Conservation (phyloP, 768 basidiomycete species). For the Podaxis mareebaensis region DNA sequence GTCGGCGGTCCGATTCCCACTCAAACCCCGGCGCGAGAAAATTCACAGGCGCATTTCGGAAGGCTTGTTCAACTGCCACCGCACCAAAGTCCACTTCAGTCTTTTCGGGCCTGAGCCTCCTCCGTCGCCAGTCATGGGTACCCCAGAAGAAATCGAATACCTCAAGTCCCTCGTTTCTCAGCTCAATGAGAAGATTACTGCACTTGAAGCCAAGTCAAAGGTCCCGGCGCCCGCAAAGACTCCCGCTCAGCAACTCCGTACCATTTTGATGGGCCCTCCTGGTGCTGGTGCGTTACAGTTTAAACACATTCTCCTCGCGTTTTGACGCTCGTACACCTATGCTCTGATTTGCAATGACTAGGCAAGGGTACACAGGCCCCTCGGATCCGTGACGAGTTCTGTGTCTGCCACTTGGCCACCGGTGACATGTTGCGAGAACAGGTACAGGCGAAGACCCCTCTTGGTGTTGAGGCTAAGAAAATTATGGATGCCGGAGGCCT, state of each 20-base stretch:
- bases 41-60: slow-evolving; percentile 14
- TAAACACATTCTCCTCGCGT: background rate
- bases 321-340: background rate
- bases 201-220: slow-evolving; percentile 74
- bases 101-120: slow-evolving; percentile 14
- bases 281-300: slow-evolving; percentile 76
- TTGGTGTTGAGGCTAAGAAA: slow-evolving; percentile 93
- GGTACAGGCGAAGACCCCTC: slow-evolving; percentile 80
- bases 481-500: slow-evolving; percentile 97
- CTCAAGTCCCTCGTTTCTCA: slow-evolving; percentile 91
- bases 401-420: slow-evolving; percentile 97
- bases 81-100: slow-evolving; percentile 12
- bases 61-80: slow-evolving; percentile 3
- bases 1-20: slow-evolving; percentile 1
- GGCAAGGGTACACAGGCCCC: slow-evolving; percentile 99
- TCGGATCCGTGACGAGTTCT: slow-evolving; percentile 87
- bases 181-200: slow-evolving; percentile 85
- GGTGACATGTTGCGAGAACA: slow-evolving; percentile 99
- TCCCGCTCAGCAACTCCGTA: slow-evolving; percentile 78
- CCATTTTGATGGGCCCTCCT: slow-evolving; percentile 94
- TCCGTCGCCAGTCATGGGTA: slow-evolving; percentile 46
- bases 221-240: slow-evolving; percentile 41
- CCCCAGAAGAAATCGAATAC: slow-evolving; percentile 84
- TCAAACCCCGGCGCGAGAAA: slow-evolving; percentile 3
- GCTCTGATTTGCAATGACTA: slow-evolving; percentile 29